These are phyloP conservation scores for Myriosclerotinia scirpicola DNA, from an alignment of 2,329 filamentous ascomycete species.

Conservation along the genomic window DNA sequence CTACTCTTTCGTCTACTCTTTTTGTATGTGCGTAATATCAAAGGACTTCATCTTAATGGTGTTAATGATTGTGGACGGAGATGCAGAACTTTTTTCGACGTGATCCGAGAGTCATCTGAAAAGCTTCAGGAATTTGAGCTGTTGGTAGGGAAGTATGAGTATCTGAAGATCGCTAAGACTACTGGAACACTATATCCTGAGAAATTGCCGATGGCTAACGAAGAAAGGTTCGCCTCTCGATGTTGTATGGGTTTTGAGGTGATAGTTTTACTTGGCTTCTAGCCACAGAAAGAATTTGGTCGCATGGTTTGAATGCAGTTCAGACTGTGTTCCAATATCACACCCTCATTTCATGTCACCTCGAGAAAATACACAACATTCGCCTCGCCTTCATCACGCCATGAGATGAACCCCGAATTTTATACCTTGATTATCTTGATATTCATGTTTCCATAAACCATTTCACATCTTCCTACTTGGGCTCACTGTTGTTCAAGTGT, in stretches of 20 bases:
- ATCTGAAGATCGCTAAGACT: background rate
- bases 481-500: fast-evolving
- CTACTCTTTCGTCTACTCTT: background rate
- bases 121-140: background rate
- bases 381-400: background rate
- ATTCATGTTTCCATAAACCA: too few relatives aligned
- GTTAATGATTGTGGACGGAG: background rate
- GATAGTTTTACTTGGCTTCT: background rate
- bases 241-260: too few relatives aligned
- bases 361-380: background rate
- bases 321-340: background rate
- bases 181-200: background rate
- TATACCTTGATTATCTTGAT: too few relatives aligned
- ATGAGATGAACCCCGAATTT: background rate
- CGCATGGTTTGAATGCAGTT: too few relatives aligned
- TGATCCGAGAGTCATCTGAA: background rate
- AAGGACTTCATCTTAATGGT: background rate
- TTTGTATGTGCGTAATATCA: too few relatives aligned
- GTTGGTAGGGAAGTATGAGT: background rate
- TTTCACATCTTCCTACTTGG: background rate
- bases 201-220: background rate
- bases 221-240: background rate
- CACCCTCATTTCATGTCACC: background rate
- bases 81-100: background rate
- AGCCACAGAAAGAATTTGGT: background rate